These are phyloP conservation scores for Teratosphaeria zuluensis DNA, from an alignment of 2,329 filamentous ascomycete genomes.

Conservation along the genomic window DNA sequence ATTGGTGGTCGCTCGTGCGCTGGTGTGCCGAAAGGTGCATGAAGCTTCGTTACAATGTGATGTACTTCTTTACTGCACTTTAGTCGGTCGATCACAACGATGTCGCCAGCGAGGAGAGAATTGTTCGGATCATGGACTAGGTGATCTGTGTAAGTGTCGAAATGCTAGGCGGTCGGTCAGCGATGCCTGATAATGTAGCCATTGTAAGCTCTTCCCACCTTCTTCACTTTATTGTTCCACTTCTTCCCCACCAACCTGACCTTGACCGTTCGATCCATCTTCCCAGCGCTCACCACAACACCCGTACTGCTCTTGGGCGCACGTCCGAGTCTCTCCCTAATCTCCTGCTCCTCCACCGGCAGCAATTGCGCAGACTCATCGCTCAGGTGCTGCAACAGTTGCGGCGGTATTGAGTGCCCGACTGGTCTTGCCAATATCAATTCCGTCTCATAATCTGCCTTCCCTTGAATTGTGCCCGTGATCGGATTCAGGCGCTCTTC, in stretches of 20 bases:
- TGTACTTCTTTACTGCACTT: constrained; percentile 55
- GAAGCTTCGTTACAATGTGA: constrained; percentile 65
- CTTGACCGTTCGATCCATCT: constrained; percentile 71
- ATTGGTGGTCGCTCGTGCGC: constrained; percentile 57
- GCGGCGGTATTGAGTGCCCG: constrained; percentile 11
- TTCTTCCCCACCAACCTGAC: constrained; percentile 61
- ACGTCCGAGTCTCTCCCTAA: constrained; percentile 12
- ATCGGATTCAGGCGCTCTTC: not conserved
- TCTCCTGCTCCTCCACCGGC: constrained; percentile 15
- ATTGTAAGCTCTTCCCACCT: constrained; percentile 42
- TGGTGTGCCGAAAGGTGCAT: constrained; percentile 58
- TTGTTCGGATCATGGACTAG: constrained; percentile 71
- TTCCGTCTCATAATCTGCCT: constrained; percentile 14
- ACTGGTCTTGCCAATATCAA: constrained; percentile 14
- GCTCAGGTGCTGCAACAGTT: constrained; percentile 15
- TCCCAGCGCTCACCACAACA: constrained; percentile 67
- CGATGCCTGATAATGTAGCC: not conserved
- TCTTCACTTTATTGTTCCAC: constrained; percentile 64
- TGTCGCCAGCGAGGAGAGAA: constrained; percentile 63
- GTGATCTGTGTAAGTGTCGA: constrained; percentile 53
- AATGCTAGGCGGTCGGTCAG: constrained; percentile 41
- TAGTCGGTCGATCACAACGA: constrained; percentile 64
- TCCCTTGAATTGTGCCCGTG: not conserved
- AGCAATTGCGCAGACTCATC: constrained; percentile 7
- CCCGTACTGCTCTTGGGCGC: constrained; percentile 34